Evolutionary conservation across 257 asterid genomes (phyloP), one percentile per base, ranked within the genome.

Genomic region (Rehmannia glutinosa): DNA sequence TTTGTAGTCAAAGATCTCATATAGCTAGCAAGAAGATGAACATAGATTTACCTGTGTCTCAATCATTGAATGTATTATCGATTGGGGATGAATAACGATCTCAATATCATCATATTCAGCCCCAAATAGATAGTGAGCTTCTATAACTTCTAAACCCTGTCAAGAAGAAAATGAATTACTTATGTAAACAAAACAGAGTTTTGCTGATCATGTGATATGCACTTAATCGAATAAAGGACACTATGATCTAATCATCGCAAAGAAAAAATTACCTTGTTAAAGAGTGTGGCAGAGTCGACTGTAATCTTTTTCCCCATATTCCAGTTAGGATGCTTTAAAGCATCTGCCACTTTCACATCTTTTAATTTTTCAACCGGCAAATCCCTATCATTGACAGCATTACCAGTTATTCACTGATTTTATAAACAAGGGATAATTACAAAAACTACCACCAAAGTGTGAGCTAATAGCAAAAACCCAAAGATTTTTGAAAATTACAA

Each of bases 241-340:
- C n/a, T n/a, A n/a, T n/a, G n/a, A n/a, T n/a, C n/a, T n/a, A n/a
- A n/a, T n/a, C n/a, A n/a, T n/a, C n/a, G 62, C n/a, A 58, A 20
- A 55, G 5, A 28, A 28, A 51, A 51, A 13, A 25, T 41, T 69
- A 88, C 99, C 99, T 94, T 94, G 81, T 94, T 94, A 76, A 94
- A 94, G 64, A 94, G 95, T 20, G 99, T 94, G 33, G 99, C 99
- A 8, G 99, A 94, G 85, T 94, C 99, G 21, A 94, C 99, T 0
- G 99, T 94, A 41, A 94, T 91, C 78, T 94, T 94, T 58, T 94
- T 94, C 3, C 99, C 99, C 99, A 94, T 94, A 75, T 79, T 91
- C 99, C 99, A 94, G 77, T 91, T 94, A 2, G 99, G 99, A 80
- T 94, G 99, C 87, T 94, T 94, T 71, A 94, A 78, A 72, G 99